Conservation (phyloP, 2,329 filamentous ascomycete genomes). For the Diplodia mutila region DNA sequence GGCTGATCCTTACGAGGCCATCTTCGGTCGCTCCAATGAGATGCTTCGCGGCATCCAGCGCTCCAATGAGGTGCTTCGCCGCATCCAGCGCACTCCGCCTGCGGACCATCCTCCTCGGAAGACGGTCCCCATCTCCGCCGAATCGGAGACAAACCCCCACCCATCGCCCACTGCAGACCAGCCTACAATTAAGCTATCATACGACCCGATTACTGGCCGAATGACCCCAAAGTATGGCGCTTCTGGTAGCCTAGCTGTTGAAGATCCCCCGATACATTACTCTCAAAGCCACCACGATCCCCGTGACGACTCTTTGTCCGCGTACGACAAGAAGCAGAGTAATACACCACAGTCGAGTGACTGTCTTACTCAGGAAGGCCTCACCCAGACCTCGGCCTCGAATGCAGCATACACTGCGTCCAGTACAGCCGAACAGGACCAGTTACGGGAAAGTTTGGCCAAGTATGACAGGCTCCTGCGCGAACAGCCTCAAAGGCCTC, state of each 20-base stretch:
- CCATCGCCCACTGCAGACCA: not conserved
- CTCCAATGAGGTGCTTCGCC: conserved; percentile 41
- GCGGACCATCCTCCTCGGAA: conserved; percentile 28
- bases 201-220: conserved; percentile 44
- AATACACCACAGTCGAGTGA: not conserved
- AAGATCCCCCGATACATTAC: conserved; percentile 25
- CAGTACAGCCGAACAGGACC: not conserved
- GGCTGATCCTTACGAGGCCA: conserved; percentile 47
- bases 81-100: conserved; percentile 39
- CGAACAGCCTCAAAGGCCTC: conserved; percentile 5
- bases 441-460: conserved; percentile 3
- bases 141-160: not conserved
- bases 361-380: not conserved
- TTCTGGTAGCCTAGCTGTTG: not conserved
- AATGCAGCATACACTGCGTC: no score
- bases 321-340: conserved; percentile 16
- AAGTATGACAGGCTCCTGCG: conserved; percentile 1
- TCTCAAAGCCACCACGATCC: conserved; percentile 16
- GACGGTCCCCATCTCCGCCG: conserved; percentile 30
- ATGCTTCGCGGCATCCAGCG: conserved; percentile 37
- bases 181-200: conserved; percentile 28
- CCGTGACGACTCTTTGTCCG: conserved; percentile 16
- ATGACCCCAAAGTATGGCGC: conserved; percentile 35
- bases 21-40: conserved; percentile 48
- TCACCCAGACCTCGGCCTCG: no score